Percentiles rank a stretch among this genome's conserved stretches.
phyloP scores from a whole-genome alignment of 768 basidiomycete species.

The Phylloporus scabripes region DNA sequence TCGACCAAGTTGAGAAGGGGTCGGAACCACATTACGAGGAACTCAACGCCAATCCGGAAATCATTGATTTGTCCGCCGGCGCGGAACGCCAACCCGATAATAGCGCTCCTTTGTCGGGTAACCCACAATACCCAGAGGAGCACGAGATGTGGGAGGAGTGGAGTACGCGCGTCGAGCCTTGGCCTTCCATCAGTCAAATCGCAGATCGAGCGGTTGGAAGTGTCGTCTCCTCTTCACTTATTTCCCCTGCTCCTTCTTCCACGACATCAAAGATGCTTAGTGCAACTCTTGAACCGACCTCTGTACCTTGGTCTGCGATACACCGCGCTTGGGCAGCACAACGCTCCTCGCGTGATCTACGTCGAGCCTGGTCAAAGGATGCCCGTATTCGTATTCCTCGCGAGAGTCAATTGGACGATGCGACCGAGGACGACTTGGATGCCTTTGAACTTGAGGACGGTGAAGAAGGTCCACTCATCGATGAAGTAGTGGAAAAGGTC shows the following conservation, averaged over 20 bases:
- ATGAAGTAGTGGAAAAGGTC: slow-evolving; percentile 73
- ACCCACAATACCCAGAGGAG: slow-evolving; percentile 15
- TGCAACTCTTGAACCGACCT: slow-evolving; percentile 41
- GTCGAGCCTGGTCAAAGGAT: slow-evolving; percentile 59
- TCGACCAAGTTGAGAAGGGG: slow-evolving; percentile 3
- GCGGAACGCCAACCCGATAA: slow-evolving; percentile 2
- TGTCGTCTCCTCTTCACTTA: slow-evolving; percentile 38
- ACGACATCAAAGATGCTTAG: slow-evolving; percentile 17
- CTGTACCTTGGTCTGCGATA: slow-evolving; percentile 63
- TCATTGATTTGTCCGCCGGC: slow-evolving; percentile 14
- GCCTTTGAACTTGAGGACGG: slow-evolving; percentile 32
- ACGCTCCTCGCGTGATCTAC: slow-evolving; percentile 42
- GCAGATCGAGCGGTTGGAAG: slow-evolving; percentile 74
- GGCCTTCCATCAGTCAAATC: slow-evolving; percentile 65
- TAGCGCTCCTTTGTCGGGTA: slow-evolving; percentile 1
- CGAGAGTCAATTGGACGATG: slow-evolving; percentile 35
- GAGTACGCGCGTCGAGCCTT: slow-evolving; percentile 63
- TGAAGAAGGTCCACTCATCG: slow-evolving; percentile 29
- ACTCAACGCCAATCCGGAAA: slow-evolving; percentile 15
- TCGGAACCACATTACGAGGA: slow-evolving; percentile 8
- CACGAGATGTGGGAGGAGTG: slow-evolving; percentile 54
- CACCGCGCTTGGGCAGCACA: slow-evolving; percentile 61
- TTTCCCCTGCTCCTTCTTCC: slow-evolving; percentile 8
- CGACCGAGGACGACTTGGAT: slow-evolving; percentile 28
- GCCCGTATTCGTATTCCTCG: slow-evolving; percentile 31